Conservation (phyloP, 495 filamentous ascomycete species). For the Xylaria grammica region DNA sequence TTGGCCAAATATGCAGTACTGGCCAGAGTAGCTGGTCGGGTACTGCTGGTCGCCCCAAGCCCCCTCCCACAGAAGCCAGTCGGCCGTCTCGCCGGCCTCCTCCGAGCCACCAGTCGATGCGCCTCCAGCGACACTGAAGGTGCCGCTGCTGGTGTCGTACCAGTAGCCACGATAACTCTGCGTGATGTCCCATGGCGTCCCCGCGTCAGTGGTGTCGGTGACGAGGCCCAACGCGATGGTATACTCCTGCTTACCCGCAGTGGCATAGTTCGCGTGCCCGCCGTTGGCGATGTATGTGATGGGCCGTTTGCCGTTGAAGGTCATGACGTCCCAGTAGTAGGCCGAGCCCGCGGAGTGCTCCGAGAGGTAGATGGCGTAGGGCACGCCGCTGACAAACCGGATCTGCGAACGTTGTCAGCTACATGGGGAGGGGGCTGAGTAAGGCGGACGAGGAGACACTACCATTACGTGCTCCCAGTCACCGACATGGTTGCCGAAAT, state of each 20-base stretch:
- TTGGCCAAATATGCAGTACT: constrained; percentile 55
- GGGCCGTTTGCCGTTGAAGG: constrained; percentile 59
- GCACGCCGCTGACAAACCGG: constrained; percentile 63
- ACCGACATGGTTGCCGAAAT: constrained; percentile 67
- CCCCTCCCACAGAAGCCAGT: constrained; percentile 60
- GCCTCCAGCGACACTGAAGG: constrained; percentile 40
- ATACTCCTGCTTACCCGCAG: constrained; percentile 39
- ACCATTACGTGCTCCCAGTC: constrained; percentile 55
- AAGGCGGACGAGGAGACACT: constrained; percentile 7
- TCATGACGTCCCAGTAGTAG: constrained; percentile 61
- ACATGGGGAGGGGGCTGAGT: background rate
- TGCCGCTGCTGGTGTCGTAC: constrained; percentile 33
- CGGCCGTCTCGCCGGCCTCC: constrained; percentile 44
- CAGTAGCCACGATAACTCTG: constrained; percentile 23
- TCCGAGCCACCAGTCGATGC: constrained; percentile 14
- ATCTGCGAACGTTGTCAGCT: constrained; percentile 44
- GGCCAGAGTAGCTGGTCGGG: constrained; percentile 46
- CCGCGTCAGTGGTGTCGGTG: constrained; percentile 21
- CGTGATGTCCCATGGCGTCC: constrained; percentile 20
- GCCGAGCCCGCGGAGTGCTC: constrained; percentile 64
- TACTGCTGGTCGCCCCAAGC: constrained; percentile 65
- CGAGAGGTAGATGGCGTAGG: constrained; percentile 54
- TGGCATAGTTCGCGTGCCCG: constrained; percentile 65
- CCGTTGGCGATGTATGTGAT: constrained; percentile 61
- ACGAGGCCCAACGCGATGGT: constrained; percentile 6